A percentile compares a stretch with the other conserved stretches of the same genome.
phyloP scores from a whole-genome alignment of 192 early-diverging fungal species.

The Backusella sp. region DNA sequence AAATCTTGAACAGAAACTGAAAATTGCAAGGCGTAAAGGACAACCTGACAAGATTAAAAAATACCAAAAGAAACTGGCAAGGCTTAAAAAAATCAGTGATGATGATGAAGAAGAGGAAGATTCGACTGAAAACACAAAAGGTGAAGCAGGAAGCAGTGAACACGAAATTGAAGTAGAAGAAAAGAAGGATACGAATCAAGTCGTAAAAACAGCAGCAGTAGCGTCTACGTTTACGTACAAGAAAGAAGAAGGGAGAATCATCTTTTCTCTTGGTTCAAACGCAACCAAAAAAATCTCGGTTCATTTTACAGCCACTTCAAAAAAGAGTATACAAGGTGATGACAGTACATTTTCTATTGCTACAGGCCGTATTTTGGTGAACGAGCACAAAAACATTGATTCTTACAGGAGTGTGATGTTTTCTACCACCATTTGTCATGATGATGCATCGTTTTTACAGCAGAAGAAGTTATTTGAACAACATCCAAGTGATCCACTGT shows the following conservation, averaged over 20 bases:
- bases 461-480: neutral
- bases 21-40: constrained; percentile 90
- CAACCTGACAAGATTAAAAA: constrained; percentile 84
- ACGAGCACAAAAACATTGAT: constrained; percentile 83
- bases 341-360: constrained; percentile 19
- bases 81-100: constrained; percentile 25
- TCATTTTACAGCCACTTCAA: constrained; percentile 48
- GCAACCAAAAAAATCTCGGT: constrained; percentile 64
- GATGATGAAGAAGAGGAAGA: neutral
- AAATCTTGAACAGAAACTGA: constrained; percentile 93
- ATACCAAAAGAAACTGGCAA: constrained; percentile 71
- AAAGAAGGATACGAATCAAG: neutral
- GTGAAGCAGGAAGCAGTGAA: neutral
- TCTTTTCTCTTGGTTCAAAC: constrained; percentile 64
- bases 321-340: constrained; percentile 1
- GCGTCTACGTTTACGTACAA: constrained; percentile 28
- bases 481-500: neutral
- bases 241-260: constrained; percentile 53
- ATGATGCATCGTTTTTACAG: constrained; percentile 18
- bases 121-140: neutral
- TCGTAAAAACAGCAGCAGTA: neutral
- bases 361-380: constrained; percentile 61
- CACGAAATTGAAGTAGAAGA: neutral
- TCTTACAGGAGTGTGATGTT: constrained; percentile 64
- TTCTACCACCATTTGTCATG: constrained; percentile 51